Base-by-base conservation (phyloP, 192 early-diverging fungal genomes). In the Haplosporangium gracile region DNA sequence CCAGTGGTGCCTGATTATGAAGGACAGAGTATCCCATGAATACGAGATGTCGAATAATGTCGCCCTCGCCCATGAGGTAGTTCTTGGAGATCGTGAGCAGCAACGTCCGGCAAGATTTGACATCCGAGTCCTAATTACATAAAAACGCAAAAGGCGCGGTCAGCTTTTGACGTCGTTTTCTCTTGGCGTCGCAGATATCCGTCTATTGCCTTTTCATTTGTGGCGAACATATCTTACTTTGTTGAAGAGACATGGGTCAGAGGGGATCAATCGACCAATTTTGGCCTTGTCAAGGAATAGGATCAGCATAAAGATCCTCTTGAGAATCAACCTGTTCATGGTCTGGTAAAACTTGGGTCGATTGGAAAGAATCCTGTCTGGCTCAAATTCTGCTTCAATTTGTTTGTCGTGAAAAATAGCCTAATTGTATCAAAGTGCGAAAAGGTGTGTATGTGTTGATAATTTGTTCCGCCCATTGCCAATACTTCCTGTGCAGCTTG, bases 241-340 rank as follows among this genome's bases (percentile, higher is more conserved):
- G 34, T 81, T 83, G 88, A 88, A 88, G 4, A 88, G 40, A 29
- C 88, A 88, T 71, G 88, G 88, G 42, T 88, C 88, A 8, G 82
- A 79, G 7, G 78, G 79, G 32, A 88, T 83, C 32, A 88, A 79
- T 4, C 76, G 69, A 5, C 70, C 82, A 8, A 53, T 39, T 68
- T 88, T 88, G 29, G 88, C 88, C 42, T 85, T 84, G 68, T 88
- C 88, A 1, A 88, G 83, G 36, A 88, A 84, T 20, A 88, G 36
- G 18, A 88, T 88, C 22, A 84, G 51, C 88, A 88, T 88, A 42
- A 88, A 84, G 2, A 88, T 74, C 10, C 82, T 42, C 68, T 82
- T 80, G 32, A 88, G 71, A 45, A 85, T 55, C 22, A 81, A 47
- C 24, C 76, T 45, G 51, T 85, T 83, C 88, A 88, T 88, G 5